These are phyloP conservation scores for Crithidia brevicula DNA, from an alignment of 208 protist species.

Conservation along the genomic window DNA sequence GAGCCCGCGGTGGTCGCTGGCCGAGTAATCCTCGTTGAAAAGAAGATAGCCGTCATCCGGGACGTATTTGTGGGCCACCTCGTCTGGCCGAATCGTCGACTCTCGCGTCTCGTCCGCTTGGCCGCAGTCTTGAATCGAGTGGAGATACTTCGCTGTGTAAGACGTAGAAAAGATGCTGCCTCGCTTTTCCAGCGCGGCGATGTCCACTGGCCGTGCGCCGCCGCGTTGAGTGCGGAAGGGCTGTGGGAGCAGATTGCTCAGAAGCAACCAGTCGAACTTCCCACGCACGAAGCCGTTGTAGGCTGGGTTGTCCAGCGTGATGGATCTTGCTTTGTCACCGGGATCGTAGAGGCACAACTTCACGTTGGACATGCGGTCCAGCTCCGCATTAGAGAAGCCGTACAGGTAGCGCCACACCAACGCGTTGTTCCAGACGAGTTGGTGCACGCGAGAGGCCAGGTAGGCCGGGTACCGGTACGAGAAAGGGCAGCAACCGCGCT, in stretches of 20 bases:
- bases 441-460: constrained; percentile 38
- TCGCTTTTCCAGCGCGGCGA: constrained; percentile 30
- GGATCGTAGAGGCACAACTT: constrained; percentile 77
- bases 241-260: constrained; percentile 60
- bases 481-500: constrained; percentile 58
- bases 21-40: constrained; percentile 73
- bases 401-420: constrained; percentile 60
- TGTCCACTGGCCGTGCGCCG: constrained; percentile 32
- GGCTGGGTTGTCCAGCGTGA: constrained; percentile 62
- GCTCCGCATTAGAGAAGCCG: constrained; percentile 55
- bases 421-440: constrained; percentile 56
- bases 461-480: constrained; percentile 59
- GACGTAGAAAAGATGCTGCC: constrained; percentile 33
- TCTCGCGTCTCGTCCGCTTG: constrained; percentile 22
- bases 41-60: constrained; percentile 63
- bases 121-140: constrained; percentile 17
- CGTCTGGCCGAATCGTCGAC: constrained; percentile 6
- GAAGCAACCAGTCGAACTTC: constrained; percentile 80
- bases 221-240: constrained; percentile 25
- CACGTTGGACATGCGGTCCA: constrained; percentile 42
- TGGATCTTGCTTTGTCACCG: constrained; percentile 61
- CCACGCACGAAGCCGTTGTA: constrained; percentile 73
- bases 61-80: constrained; percentile 18
- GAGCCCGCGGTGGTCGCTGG: constrained; percentile 75
- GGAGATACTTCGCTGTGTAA: constrained; percentile 27